Evolutionary conservation across 2,329 filamentous ascomycete species (phyloP), one percentile per base, ranked within the genome.

Genomic region (Claviceps pazoutovae): DNA sequence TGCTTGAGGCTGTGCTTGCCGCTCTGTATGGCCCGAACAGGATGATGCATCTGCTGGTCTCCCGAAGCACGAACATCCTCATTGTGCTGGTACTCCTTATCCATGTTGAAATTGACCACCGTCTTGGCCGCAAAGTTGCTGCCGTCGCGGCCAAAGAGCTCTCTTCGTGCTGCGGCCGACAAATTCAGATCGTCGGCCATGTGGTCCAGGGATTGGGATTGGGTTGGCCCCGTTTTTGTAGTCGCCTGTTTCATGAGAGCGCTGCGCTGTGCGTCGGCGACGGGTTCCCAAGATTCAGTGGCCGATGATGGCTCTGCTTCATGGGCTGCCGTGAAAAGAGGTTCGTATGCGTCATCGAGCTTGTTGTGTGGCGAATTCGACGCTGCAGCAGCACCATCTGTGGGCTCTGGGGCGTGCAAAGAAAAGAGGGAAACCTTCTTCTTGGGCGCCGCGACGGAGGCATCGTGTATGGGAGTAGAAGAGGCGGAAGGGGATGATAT

Each of bases 91-190:
- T 97, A 97, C 69, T 96, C 90, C 53, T 74, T 71, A 64, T 94
- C 88, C 57, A 88, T 90, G 69, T 95, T 88, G 76, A 96, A 95
- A 61, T 85, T 89, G 56, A 90, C 76, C 39, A 95, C 76, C 44
- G 79, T 82, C n/a, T 78, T 71, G 7, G 65, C 60, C 16, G 61
- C 59, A 42, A 62, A 62, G 36, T 64, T 64, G 45, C 64, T 62
- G 21, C 74, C 74, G 21, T 67, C 66, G 5, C 90, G 84, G 1
- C 91, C 91, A 62, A 97, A 91, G 3, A 97, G 79, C 63, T 94
- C 89, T 43, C 91, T 83, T 42, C 83, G 78, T 57, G 88, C 83
- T 0, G 86, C 76, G 5, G 82, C 79, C 3, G 88, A 86, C 14
- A 96, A 79, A 56, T 93, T 86, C 41, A 96, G 76, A 55, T 88